Evolutionary conservation across 2,329 filamentous ascomycete species (phyloP), one percentile per base, ranked within the genome.

Genomic region (Trichoderma simmonsii): DNA sequence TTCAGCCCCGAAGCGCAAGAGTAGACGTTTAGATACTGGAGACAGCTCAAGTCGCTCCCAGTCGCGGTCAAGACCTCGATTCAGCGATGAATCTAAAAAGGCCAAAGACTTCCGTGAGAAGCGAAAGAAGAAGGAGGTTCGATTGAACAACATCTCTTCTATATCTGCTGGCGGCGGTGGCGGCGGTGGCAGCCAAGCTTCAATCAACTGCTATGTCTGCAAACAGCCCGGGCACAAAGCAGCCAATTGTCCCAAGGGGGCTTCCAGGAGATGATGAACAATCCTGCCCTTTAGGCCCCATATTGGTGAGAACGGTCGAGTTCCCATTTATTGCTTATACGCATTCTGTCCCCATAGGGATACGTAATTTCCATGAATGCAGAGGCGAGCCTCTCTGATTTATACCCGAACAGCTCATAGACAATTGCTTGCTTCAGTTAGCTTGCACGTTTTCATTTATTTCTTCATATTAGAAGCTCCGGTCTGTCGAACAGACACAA

Each of bases 41-140:
- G 71, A 72, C 30, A 56, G 73, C 39, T 74, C 73, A 72, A 77
- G 75, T 62, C 78, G 77, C n/a, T 81, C 81, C 67, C 78, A 76
- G 24, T 82, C 80, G 54, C 78, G 77, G 51, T 82, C 80, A 34
- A 78, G 73, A 30, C 73, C 79, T 32, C 77, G 78, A 60, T 75
- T 75, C 34, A 77, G 63, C 64, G 24, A 73, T 14, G 79, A 82
- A 72, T 77, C 72, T 54, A 30, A 63, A 36, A 81, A 78, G 43
- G 81, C 81, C 7, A 83, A 85, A 74, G 84, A 88, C 74, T 80
- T 90, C 21, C 86, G 88, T 8, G 87, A 89, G 56, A 86, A 87
- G 77, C 84, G 89, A 59, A 86, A 88, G 76, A 89, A 89, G 79
- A 91, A 91, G 79, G 88, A 91, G 70, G 85, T 93, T 66, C 90